These are phyloP conservation scores for Trichoderma asperelloides DNA, from an alignment of 495 filamentous ascomycete genomes.

Conservation along the genomic window DNA sequence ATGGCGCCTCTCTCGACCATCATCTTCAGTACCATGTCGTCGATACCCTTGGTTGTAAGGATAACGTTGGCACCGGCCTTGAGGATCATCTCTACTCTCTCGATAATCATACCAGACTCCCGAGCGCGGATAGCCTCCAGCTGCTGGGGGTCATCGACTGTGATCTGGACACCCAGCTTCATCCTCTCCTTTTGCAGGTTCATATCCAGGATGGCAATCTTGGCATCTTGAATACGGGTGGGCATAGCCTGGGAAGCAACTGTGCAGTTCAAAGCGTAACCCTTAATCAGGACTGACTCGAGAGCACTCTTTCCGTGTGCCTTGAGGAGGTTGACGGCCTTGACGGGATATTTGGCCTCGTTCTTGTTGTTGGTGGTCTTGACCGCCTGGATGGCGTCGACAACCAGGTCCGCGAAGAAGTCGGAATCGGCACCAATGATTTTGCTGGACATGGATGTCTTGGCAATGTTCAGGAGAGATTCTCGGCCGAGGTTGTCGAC, in stretches of 20 bases:
- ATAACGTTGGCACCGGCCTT: constrained; percentile 96
- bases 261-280: constrained; percentile 97
- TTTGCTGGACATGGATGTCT: constrained; percentile 99
- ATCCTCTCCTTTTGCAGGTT: constrained; percentile 98
- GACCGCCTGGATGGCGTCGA: constrained; percentile 93
- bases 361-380: constrained; percentile 82
- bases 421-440: constrained; percentile 94
- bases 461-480: constrained; percentile 87
- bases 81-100: constrained; percentile 93
- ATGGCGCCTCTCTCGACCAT: constrained; percentile 95
- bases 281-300: constrained; percentile 88
- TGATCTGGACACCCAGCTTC: constrained; percentile 98
- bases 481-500: constrained; percentile 86
- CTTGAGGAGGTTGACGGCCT: constrained; percentile 97
- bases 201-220: constrained; percentile 95
- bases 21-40: constrained; percentile 87
- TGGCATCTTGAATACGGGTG: constrained; percentile 85
- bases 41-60: constrained; percentile 96
- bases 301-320: constrained; percentile 87
- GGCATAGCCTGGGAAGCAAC: constrained; percentile 98
- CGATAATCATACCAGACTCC: constrained; percentile 85
- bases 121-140: constrained; percentile 92
- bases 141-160: constrained; percentile 92
- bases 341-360: constrained; percentile 95
- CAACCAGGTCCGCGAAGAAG: constrained; percentile 95